phyloP scores from a whole-genome alignment of 2,329 filamentous ascomycete species.

The Plectosphaerella plurivora region DNA sequence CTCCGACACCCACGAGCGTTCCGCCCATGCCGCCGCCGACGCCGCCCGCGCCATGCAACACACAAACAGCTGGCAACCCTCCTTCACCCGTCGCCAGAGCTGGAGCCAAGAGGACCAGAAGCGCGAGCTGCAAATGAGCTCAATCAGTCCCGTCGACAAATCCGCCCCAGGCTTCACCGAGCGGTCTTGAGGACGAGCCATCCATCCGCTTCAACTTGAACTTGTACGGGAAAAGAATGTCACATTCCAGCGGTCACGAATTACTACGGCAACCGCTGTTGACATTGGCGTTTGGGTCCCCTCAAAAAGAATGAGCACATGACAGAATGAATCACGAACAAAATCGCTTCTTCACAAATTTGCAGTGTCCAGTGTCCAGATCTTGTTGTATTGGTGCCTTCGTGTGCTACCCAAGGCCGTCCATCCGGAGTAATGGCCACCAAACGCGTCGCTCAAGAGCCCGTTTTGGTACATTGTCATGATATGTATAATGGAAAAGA shows the following conservation, averaged over 20 bases:
- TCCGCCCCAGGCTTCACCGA: conserved; percentile 39
- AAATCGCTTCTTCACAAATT: neutral
- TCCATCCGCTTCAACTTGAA: too few relatives aligned
- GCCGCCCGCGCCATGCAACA: conserved; percentile 26
- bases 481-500: too few relatives aligned
- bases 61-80: conserved; percentile 41
- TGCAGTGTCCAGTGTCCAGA: neutral
- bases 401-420: neutral
- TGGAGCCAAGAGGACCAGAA: conserved; percentile 52
- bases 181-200: conserved; percentile 10
- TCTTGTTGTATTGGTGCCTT: neutral
- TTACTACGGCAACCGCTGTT: too few relatives aligned
- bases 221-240: neutral
- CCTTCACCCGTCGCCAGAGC: conserved; percentile 41
- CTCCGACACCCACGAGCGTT: neutral
- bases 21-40: conserved; percentile 12
- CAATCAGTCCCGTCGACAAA: conserved; percentile 25
- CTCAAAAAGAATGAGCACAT: too few relatives aligned
- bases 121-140: conserved; percentile 44
- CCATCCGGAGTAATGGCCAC: neutral
- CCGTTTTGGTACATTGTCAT: neutral
- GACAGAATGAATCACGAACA: neutral
- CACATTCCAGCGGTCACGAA: neutral
- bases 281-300: too few relatives aligned
- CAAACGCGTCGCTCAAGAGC: neutral